Evolutionary conservation across 2,329 filamentous ascomycete species (phyloP).

Genomic region (Kalaharituber pfeilii): DNA sequence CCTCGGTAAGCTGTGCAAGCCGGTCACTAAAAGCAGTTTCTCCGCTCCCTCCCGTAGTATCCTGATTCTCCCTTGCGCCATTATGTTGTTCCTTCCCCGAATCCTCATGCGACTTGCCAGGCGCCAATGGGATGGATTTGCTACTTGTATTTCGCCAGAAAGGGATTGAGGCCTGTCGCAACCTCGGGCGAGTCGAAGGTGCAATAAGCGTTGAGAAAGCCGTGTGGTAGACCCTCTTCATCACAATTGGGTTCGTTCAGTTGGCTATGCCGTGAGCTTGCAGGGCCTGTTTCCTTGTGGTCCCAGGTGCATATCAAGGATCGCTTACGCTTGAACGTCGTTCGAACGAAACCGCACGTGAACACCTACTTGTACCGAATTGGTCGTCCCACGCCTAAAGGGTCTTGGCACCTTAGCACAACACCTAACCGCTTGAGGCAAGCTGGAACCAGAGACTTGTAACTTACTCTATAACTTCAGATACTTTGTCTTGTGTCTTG

Average conservation of each 20-base stretch:
- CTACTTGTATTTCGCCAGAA: background rate
- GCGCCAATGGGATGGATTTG: background rate
- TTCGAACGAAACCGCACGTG: too few species aligned
- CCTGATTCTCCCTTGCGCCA: background rate
- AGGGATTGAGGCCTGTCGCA: background rate
- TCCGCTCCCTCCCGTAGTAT: background rate
- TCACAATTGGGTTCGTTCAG: background rate
- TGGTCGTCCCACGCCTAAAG: too few species aligned
- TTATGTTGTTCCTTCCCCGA: background rate
- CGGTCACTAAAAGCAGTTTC: slow-evolving; percentile 30
- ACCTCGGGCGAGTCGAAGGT: background rate
- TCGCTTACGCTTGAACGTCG: too few species aligned
- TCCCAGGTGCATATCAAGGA: too few species aligned
- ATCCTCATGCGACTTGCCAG: background rate
- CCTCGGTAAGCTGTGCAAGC: slow-evolving; percentile 45
- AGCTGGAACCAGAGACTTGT: too few species aligned
- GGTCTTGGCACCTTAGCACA: too few species aligned
- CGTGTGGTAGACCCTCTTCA: background rate
- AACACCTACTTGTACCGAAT: too few species aligned
- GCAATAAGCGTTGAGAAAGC: background rate
- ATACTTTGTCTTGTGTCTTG: too few species aligned
- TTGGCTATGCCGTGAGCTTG: too few species aligned
- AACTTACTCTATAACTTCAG: too few species aligned
- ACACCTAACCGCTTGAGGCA: too few species aligned
- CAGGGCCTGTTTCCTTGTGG: too few species aligned